phyloP scores from a whole-genome alignment of 768 basidiomycete species.

The Lactifluus echinatus region DNA sequence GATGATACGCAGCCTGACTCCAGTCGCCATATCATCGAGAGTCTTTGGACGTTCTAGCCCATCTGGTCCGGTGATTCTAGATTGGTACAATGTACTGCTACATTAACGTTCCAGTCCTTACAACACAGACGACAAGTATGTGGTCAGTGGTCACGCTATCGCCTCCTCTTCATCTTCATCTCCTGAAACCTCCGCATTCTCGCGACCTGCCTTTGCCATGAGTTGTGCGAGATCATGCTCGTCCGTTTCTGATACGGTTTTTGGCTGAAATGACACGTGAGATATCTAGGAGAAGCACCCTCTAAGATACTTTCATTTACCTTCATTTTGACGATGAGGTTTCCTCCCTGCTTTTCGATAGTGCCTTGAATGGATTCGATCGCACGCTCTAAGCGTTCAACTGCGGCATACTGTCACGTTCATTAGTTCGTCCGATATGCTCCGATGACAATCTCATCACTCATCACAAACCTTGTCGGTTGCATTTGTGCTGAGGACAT shows the following conservation, averaged over 20 bases:
- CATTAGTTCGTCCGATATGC: background rate
- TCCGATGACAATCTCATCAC: background rate
- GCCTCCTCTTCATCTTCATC: constrained; percentile 71
- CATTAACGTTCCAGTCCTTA: background rate
- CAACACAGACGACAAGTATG: background rate
- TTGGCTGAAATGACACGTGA: constrained; percentile 50
- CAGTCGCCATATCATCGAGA: constrained; percentile 29
- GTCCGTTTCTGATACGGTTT: constrained; percentile 95
- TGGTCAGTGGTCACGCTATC: constrained; percentile 4
- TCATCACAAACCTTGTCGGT: constrained; percentile 76
- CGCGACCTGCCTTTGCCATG: constrained; percentile 89
- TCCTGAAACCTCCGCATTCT: constrained; percentile 94
- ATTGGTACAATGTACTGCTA: constrained; percentile 11
- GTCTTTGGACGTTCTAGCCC: constrained; percentile 22
- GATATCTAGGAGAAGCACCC: background rate
- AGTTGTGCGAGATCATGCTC: constrained; percentile 95
- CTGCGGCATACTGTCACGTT: constrained; percentile 61
- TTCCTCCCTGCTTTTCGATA: constrained; percentile 80
- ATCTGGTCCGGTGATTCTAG: background rate
- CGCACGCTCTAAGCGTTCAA: constrained; percentile 88
- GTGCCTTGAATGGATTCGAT: constrained; percentile 83
- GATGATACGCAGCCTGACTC: constrained; percentile 30
- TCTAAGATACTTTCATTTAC: constrained; percentile 33
- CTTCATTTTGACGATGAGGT: constrained; percentile 93
- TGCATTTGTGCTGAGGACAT: constrained; percentile 91